These are phyloP conservation scores for Gossypium herbaceum DNA, from an alignment of 345 rosid genomes.

Conservation along the genomic window DNA sequence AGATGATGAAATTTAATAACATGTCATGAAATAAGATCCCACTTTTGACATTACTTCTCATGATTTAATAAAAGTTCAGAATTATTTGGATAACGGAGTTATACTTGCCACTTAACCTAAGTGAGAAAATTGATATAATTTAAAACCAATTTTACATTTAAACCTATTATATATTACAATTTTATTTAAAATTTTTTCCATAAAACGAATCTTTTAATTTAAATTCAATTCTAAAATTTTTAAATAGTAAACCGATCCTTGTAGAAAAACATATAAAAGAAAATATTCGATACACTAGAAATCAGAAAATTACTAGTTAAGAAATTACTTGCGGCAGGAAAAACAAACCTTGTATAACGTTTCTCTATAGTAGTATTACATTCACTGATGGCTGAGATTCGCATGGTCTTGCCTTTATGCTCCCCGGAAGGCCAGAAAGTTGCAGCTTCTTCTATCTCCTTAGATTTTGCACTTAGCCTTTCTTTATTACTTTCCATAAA, in stretches of 20 bases:
- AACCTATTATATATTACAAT: too few species aligned
- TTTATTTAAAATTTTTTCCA: too few species aligned
- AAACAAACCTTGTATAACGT: neutral
- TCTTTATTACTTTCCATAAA: conserved; percentile 61
- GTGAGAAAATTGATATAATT: too few species aligned
- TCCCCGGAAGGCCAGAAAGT: neutral
- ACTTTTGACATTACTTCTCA: too few species aligned
- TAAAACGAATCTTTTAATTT: too few species aligned
- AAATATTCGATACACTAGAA: neutral
- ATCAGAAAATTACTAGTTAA: neutral
- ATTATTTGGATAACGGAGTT: too few species aligned
- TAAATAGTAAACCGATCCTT: neutral
- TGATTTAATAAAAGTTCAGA: too few species aligned
- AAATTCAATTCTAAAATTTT: too few species aligned
- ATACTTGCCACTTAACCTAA: too few species aligned
- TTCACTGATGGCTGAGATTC: neutral
- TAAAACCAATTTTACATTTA: too few species aligned
- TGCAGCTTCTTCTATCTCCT: conserved; percentile 20
- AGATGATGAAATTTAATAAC: too few species aligned
- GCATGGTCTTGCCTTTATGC: neutral
- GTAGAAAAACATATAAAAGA: neutral
- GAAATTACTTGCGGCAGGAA: neutral
- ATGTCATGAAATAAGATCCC: too few species aligned
- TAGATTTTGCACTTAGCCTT: conserved; percentile 52
- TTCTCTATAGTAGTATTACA: neutral